These are phyloP conservation scores for Cymodocea nodosa DNA, from an alignment of 116 monocot genomes.

Conservation along the genomic window DNA sequence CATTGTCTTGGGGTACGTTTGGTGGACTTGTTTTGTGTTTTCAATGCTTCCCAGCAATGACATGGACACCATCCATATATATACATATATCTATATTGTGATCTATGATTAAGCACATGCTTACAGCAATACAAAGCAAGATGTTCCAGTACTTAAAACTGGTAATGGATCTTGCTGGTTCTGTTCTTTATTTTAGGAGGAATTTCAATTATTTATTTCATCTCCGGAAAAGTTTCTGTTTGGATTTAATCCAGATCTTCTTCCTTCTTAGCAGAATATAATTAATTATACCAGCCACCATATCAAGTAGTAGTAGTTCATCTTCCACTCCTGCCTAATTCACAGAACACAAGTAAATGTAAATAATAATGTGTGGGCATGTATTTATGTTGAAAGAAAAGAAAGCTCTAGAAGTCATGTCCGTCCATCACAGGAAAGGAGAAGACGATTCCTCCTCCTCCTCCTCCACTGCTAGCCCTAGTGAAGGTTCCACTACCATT, in stretches of 20 bases:
- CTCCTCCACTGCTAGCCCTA: background rate
- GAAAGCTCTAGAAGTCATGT: background rate
- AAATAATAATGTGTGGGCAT: too few species aligned
- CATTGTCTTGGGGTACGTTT: background rate
- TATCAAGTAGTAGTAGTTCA: too few species aligned
- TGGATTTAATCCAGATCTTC: background rate
- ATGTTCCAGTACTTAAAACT: background rate
- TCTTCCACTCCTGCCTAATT: too few species aligned
- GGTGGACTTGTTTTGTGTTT: background rate
- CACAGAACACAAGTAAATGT: too few species aligned
- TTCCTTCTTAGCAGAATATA: background rate
- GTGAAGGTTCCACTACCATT: conserved; percentile 5
- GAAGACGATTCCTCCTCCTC: background rate
- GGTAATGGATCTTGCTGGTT: background rate
- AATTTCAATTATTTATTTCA: background rate
- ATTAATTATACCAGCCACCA: background rate
- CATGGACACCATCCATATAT: too few species aligned
- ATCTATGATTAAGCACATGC: too few species aligned
- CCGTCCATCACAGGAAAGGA: background rate
- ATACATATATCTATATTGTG: too few species aligned
- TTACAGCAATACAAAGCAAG: background rate
- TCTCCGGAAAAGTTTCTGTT: background rate
- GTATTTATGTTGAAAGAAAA: background rate
- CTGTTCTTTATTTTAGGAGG: too few species aligned
- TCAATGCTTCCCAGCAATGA: background rate